Conservation (phyloP, 164 flowering plant genomes). For the Stephania japonica region DNA sequence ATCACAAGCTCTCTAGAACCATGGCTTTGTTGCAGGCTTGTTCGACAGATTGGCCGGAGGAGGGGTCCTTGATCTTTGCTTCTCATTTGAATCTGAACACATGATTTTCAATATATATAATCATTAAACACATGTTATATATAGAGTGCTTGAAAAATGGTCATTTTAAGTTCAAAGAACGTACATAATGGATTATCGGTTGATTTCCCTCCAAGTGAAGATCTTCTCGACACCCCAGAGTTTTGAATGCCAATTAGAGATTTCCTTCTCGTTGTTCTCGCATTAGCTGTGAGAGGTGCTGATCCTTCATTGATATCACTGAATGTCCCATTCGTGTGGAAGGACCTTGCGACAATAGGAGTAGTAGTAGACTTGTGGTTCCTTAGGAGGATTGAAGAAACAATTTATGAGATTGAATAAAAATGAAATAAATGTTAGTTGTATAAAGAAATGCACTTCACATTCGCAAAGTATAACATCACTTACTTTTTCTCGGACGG, state of each 20-base stretch:
- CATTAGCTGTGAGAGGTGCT: slow-evolving; percentile 38
- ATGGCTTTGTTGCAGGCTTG: slow-evolving; percentile 27
- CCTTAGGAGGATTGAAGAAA: slow-evolving; percentile 40
- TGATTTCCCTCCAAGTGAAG: slow-evolving; percentile 71
- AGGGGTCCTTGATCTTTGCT: slow-evolving; percentile 51
- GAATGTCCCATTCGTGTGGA: slow-evolving; percentile 19
- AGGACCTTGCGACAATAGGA: slow-evolving; percentile 22
- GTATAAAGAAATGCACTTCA: neutral
- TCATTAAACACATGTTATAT: neutral
- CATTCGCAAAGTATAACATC: neutral
- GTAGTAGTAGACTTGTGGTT: slow-evolving; percentile 25
- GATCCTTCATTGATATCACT: slow-evolving; percentile 24
- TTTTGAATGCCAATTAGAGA: slow-evolving; percentile 62
- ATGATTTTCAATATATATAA: neutral
- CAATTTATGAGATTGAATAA: neutral
- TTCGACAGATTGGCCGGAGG: slow-evolving; percentile 48
- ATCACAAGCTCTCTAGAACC: slow-evolving; percentile 31
- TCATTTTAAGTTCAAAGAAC: slow-evolving; percentile 2
- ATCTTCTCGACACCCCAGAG: slow-evolving; percentile 42
- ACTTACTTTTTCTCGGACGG: slow-evolving; percentile 77
- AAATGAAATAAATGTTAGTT: neutral
- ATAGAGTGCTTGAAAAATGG: neutral
- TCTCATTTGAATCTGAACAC: slow-evolving; percentile 33
- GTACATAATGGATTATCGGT: slow-evolving; percentile 28
- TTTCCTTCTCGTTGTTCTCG: slow-evolving; percentile 49